A percentile compares a stretch with the other conserved stretches of the same genome.
Evolutionary conservation across 2,329 filamentous ascomycete genomes (phyloP).

Genomic region (Scopulariopsis brevicaulis): DNA sequence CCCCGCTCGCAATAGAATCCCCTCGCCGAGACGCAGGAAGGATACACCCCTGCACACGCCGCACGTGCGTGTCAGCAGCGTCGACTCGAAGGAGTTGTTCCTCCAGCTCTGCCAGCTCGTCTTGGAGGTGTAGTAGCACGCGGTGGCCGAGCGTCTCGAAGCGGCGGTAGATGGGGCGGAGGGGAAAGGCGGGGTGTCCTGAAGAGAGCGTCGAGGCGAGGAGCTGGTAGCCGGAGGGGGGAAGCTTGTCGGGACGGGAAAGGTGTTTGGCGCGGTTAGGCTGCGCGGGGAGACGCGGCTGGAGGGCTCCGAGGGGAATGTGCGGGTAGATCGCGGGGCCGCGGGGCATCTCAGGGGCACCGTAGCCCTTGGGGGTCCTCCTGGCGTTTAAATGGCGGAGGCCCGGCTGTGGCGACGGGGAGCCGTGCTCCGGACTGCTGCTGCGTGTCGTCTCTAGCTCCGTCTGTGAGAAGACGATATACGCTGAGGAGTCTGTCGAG

Average conservation of each 20-base stretch:
- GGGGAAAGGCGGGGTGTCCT: slow-evolving; percentile 12
- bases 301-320: slow-evolving; percentile 21
- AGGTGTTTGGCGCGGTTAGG: slow-evolving; percentile 16
- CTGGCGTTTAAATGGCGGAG: not conserved
- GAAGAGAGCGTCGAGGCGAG: slow-evolving; percentile 40
- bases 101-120: slow-evolving; percentile 73
- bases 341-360: slow-evolving; percentile 29
- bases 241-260: slow-evolving; percentile 27
- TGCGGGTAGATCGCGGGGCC: slow-evolving; percentile 24
- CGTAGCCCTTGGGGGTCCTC: slow-evolving; percentile 14
- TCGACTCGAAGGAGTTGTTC: slow-evolving; percentile 65
- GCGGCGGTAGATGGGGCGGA: slow-evolving; percentile 63
- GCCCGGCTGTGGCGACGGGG: not conserved
- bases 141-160: slow-evolving; percentile 78
- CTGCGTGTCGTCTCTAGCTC: slow-evolving; percentile 31
- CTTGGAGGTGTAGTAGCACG: slow-evolving; percentile 71
- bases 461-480: slow-evolving; percentile 23
- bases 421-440: slow-evolving; percentile 24
- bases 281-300: slow-evolving; percentile 14
- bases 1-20: slow-evolving; percentile 40
- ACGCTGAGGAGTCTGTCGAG: slow-evolving; percentile 40
- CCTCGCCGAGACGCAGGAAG: slow-evolving; percentile 48
- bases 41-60: slow-evolving; percentile 28
- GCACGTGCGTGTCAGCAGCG: slow-evolving; percentile 36
- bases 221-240: slow-evolving; percentile 49